Conservation (phyloP, 139 green algal species). For the Ulvella scutata region DNA sequence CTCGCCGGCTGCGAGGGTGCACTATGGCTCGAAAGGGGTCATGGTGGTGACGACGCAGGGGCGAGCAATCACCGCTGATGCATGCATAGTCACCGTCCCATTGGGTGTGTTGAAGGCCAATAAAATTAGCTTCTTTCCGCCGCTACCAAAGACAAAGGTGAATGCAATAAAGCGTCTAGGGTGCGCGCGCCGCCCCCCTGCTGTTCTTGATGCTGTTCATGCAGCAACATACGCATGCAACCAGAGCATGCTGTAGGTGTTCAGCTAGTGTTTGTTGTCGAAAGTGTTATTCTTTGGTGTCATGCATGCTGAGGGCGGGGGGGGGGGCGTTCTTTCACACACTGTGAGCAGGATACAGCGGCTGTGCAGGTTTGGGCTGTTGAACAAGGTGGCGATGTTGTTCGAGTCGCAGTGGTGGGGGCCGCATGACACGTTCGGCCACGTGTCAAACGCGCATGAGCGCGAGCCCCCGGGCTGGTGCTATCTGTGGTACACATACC, state of each 20-base stretch:
- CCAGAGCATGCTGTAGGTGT: too few species aligned
- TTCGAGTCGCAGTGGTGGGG: conserved; percentile 89
- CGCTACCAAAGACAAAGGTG: conserved; percentile 61
- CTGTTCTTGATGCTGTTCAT: conserved; percentile 57
- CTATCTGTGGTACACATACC: conserved; percentile 89
- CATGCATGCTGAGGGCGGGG: too few species aligned
- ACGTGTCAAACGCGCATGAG: conserved; percentile 28
- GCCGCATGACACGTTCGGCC: conserved; percentile 73
- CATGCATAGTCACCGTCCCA: conserved; percentile 68
- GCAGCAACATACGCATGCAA: too few species aligned
- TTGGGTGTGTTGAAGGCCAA: conserved; percentile 76
- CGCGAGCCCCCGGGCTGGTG: conserved; percentile 42
- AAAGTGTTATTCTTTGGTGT: too few species aligned
- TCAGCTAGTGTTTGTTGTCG: too few species aligned
- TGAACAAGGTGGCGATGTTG: conserved; percentile 70
- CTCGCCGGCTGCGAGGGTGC: conserved; percentile 26
- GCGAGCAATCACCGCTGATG: conserved; percentile 32
- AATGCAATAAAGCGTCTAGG: conserved; percentile 69
- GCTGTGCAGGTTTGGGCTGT: conserved; percentile 22
- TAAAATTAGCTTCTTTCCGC: conserved; percentile 52
- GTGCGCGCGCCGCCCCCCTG: background rate
- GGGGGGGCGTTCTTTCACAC: too few species aligned
- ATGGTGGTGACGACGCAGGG: conserved; percentile 1
- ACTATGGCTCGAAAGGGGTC: conserved; percentile 27
- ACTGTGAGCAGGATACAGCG: too few species aligned